Conservation (phyloP, 2,329 filamentous ascomycete genomes). For the Penicillium crustosum region DNA sequence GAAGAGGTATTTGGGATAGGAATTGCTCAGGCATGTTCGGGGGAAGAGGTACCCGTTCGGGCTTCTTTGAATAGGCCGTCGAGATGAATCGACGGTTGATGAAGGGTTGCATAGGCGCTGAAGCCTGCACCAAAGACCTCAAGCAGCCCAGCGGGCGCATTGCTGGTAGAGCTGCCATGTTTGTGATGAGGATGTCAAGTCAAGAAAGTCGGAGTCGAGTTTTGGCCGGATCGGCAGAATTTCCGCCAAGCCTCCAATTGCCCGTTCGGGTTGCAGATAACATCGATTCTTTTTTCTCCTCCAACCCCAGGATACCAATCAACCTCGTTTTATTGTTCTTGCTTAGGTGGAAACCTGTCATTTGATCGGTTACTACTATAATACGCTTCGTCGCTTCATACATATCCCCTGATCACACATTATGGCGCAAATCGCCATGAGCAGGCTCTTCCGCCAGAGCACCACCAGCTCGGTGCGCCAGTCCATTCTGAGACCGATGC, state of each 20-base stretch:
- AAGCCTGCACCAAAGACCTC: conserved; percentile 57
- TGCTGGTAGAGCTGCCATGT: conserved; percentile 62
- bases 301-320: conserved; percentile 11
- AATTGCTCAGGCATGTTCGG: conserved; percentile 44
- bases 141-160: conserved; percentile 70
- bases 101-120: conserved; percentile 57
- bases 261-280: conserved; percentile 20
- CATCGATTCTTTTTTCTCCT: conserved; percentile 27
- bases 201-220: conserved; percentile 25
- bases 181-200: conserved; percentile 35
- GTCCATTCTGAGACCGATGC: conserved; percentile 32
- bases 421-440: conserved; percentile 43
- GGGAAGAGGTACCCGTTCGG: conserved; percentile 43
- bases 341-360: background rate
- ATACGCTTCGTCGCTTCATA: background rate
- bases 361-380: background rate
- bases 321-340: conserved; percentile 4
- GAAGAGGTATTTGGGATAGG: conserved; percentile 43
- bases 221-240: conserved; percentile 41
- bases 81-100: conserved; percentile 50
- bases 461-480: conserved; percentile 32
- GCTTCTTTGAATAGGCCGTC: conserved; percentile 48
- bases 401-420: conserved; percentile 2
- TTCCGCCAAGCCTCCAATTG: conserved; percentile 36
- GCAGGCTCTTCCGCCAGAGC: conserved; percentile 41